phyloP scores from a whole-genome alignment of 192 early-diverging fungal genomes.

The Linnemannia exigua region DNA sequence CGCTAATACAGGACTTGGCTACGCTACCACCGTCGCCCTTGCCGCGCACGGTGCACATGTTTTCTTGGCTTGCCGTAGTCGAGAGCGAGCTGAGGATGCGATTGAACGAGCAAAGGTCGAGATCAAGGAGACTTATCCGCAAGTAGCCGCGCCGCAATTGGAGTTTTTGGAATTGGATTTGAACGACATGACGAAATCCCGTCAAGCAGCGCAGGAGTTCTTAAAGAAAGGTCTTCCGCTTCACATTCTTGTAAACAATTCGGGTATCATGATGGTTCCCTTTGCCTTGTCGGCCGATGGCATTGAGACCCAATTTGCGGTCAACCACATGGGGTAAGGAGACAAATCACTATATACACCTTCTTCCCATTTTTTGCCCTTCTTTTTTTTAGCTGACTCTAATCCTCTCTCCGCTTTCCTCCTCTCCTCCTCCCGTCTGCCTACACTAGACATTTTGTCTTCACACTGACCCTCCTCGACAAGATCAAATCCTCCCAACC shows the following conservation, averaged over 20 bases:
- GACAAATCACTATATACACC: background rate
- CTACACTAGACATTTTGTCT: conserved; percentile 27
- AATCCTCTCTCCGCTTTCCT: background rate
- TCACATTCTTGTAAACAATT: conserved; percentile 59
- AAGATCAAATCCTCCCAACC: conserved; percentile 44
- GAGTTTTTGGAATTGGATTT: conserved; percentile 53
- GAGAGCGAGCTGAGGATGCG: conserved; percentile 8
- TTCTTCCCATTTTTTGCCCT: too few relatives aligned
- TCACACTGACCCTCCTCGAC: conserved; percentile 49
- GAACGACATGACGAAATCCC: conserved; percentile 18
- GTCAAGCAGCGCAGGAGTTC: conserved; percentile 44
- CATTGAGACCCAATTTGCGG: conserved; percentile 59
- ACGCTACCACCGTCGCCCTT: conserved; percentile 29
- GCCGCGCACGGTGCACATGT: conserved; percentile 41
- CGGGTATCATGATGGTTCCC: conserved; percentile 40
- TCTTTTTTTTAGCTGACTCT: background rate
- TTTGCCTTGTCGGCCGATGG: conserved; percentile 43
- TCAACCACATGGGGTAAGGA: conserved; percentile 59
- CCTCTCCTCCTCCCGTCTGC: background rate
- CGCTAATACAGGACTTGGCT: conserved; percentile 58
- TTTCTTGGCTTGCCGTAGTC: conserved; percentile 23
- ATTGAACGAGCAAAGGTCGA: conserved; percentile 27
- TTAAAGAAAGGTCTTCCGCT: conserved; percentile 43
- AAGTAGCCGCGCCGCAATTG: background rate
- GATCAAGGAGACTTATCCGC: conserved; percentile 27